A percentile compares a stretch with the other conserved stretches of the same genome.
Evolutionary conservation across 305 asterid genomes (phyloP).

Genomic region (Solanum aculeatissimum): DNA sequence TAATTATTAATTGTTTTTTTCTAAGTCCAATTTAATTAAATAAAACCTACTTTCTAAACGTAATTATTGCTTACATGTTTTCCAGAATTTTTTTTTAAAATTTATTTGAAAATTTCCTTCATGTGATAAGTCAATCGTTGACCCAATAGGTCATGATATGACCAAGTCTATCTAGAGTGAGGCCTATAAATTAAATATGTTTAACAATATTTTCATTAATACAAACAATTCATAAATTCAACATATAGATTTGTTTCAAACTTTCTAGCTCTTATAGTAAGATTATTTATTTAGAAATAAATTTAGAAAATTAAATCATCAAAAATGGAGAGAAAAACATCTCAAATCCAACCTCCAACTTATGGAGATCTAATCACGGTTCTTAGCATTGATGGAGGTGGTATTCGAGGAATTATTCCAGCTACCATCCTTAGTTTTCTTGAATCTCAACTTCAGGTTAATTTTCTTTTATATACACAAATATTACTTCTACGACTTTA

Average conservation of each 20-base stretch:
- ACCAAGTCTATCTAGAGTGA: neutral
- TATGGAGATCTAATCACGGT: slow-evolving; percentile 16
- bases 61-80: neutral
- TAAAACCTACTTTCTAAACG: neutral
- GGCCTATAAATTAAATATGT: neutral
- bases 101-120: neutral
- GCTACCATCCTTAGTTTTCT: slow-evolving; percentile 22
- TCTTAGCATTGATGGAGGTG: slow-evolving; percentile 43
- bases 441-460: slow-evolving; percentile 25
- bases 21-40: neutral
- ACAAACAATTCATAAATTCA: neutral
- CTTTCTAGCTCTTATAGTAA: no score
- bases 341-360: slow-evolving; percentile 11
- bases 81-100: neutral
- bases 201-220: neutral
- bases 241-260: no score
- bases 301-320: neutral
- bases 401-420: slow-evolving; percentile 34
- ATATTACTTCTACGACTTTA: no score
- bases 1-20: neutral
- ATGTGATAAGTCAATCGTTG: neutral
- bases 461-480: no score
- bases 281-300: no score
- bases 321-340: neutral
- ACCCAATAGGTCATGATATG: neutral